These are phyloP conservation scores for Handroanthus guayacan DNA, from an alignment of 257 asterid species.

Conservation along the genomic window DNA sequence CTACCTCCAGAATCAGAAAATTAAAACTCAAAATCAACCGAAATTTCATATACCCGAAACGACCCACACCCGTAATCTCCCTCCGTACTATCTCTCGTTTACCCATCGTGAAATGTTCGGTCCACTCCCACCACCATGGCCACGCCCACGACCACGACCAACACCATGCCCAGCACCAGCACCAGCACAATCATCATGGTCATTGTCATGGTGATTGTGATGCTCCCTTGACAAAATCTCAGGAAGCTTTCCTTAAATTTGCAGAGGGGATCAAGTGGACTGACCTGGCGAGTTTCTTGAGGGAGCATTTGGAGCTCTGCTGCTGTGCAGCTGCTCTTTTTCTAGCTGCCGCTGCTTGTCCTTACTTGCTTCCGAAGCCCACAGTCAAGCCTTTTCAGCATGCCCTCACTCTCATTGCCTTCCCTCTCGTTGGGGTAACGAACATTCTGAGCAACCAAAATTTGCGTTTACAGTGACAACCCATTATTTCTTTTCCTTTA, in stretches of 20 bases:
- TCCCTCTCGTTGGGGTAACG: conserved; percentile 95
- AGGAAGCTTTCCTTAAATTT: conserved; percentile 61
- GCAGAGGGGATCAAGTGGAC: conserved; percentile 76
- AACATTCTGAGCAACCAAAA: not conserved
- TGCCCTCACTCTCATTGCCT: conserved; percentile 64
- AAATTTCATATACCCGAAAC: conserved; percentile 1
- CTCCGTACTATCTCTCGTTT: conserved; percentile 30
- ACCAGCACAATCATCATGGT: conserved; percentile 41
- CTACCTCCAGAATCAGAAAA: conserved; percentile 37
- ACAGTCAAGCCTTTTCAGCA: conserved; percentile 69
- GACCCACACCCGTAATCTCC: conserved; percentile 31
- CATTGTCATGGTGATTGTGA: conserved; percentile 45
- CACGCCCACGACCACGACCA: conserved; percentile 34
- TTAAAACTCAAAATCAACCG: conserved; percentile 42
- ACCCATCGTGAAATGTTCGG: conserved; percentile 45
- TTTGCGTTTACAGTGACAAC: not conserved
- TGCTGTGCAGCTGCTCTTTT: conserved; percentile 85
- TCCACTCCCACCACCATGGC: conserved; percentile 35
- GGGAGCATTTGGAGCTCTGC: conserved; percentile 90
- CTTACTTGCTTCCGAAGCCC: conserved; percentile 68
- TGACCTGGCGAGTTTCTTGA: conserved; percentile 66
- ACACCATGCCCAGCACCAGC: conserved; percentile 35
- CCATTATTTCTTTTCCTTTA: not conserved
- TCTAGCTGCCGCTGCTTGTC: conserved; percentile 75
- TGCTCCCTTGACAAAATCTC: conserved; percentile 62